These are phyloP conservation scores for Shiraia bambusicola DNA, from an alignment of 2,329 filamentous ascomycete species.

Conservation along the genomic window DNA sequence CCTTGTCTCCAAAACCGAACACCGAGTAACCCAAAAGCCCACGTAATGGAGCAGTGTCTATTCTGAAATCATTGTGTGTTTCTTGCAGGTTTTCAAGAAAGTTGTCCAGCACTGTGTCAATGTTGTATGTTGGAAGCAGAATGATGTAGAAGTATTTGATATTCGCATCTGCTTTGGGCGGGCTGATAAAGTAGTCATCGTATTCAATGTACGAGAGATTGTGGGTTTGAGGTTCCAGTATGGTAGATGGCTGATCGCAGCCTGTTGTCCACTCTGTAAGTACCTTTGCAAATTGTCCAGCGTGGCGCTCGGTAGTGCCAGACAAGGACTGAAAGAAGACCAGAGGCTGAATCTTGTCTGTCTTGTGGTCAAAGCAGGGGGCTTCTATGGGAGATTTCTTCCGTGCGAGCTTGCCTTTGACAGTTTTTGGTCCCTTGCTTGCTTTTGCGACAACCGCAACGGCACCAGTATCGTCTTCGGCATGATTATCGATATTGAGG, in stretches of 20 bases:
- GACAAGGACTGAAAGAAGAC: slow-evolving; percentile 91
- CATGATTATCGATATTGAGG: slow-evolving; percentile 33
- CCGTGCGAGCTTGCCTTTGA: slow-evolving; percentile 38
- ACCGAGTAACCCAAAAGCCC: slow-evolving; percentile 82
- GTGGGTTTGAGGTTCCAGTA: slow-evolving; percentile 64
- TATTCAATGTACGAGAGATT: slow-evolving; percentile 87
- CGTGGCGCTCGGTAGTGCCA: slow-evolving; percentile 75
- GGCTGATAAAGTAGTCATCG: slow-evolving; percentile 85
- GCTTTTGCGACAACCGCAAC: slow-evolving; percentile 22
- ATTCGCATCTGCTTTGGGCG: slow-evolving; percentile 61
- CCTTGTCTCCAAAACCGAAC: slow-evolving; percentile 88
- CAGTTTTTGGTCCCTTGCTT: slow-evolving; percentile 41
- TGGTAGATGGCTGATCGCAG: slow-evolving; percentile 37
- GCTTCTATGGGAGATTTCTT: slow-evolving; percentile 22
- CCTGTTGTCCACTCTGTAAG: slow-evolving; percentile 51
- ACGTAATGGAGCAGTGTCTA: slow-evolving; percentile 82
- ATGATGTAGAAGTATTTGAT: slow-evolving; percentile 78
- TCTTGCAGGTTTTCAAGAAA: slow-evolving; percentile 86
- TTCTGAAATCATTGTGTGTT: slow-evolving; percentile 94
- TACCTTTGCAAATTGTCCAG: slow-evolving; percentile 61
- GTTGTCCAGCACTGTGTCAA: slow-evolving; percentile 85
- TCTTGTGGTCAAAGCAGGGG: slow-evolving; percentile 28
- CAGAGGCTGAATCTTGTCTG: slow-evolving; percentile 65
- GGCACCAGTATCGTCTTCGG: slow-evolving; percentile 27
- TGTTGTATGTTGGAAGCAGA: slow-evolving; percentile 88